Conservation (phyloP, 495 filamentous ascomycete genomes). For the Halenospora varia region DNA sequence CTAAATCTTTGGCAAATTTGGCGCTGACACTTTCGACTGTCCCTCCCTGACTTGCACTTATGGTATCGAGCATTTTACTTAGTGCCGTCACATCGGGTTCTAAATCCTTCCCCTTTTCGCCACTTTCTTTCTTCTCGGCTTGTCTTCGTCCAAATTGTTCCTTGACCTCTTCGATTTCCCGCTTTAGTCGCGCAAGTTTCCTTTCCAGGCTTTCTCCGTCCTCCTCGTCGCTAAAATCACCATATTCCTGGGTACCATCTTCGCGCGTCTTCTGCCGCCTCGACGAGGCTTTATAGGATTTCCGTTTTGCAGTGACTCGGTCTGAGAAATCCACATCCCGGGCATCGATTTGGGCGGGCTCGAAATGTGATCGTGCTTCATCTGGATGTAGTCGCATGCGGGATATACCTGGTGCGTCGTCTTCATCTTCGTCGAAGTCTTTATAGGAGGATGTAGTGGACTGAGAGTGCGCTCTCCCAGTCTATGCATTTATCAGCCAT, state of each 20-base stretch:
- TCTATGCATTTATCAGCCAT: conserved; percentile 16
- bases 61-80: conserved; percentile 60
- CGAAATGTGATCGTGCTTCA: conserved; percentile 74
- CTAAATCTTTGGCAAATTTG: conserved; percentile 21
- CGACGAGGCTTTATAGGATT: conserved; percentile 71
- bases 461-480: conserved; percentile 19
- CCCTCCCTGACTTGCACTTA: conserved; percentile 30
- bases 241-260: conserved; percentile 59
- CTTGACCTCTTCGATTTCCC: conserved; percentile 77
- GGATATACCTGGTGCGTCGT: conserved; percentile 60
- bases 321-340: conserved; percentile 78
- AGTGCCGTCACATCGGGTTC: conserved; percentile 45
- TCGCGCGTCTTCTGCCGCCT: conserved; percentile 56
- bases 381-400: conserved; percentile 68
- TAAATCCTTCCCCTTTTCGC: conserved; percentile 26
- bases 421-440: conserved; percentile 51
- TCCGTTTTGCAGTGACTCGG: conserved; percentile 69
- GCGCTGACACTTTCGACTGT: conserved; percentile 19
- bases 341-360: conserved; percentile 69
- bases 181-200: conserved; percentile 71
- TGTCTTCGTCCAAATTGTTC: conserved; percentile 55
- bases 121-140: conserved; percentile 31
- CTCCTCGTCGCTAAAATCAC: conserved; percentile 63
- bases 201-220: conserved; percentile 65
- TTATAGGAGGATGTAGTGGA: conserved; percentile 31